phyloP scores from a whole-genome alignment of 805 yeast species.

The Candida chilensis region DNA sequence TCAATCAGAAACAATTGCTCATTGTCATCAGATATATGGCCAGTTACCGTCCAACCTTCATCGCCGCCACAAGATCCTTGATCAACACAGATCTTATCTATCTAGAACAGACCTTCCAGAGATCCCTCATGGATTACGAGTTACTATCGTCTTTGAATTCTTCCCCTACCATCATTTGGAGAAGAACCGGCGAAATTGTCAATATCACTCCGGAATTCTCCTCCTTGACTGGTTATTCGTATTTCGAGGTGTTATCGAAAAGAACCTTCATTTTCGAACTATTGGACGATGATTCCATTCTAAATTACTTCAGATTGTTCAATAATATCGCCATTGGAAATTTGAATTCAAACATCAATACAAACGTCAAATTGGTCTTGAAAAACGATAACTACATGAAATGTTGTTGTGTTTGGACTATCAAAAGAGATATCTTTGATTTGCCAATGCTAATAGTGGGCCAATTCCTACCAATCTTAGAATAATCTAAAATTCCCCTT shows the following conservation, averaged over 20 bases:
- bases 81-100: constrained; percentile 62
- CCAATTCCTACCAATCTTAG: constrained; percentile 62
- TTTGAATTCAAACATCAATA: constrained; percentile 40
- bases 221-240: constrained; percentile 55
- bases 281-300: constrained; percentile 72
- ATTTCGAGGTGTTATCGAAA: constrained; percentile 46
- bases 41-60: constrained; percentile 66
- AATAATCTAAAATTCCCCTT: too few relatives aligned
- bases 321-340: constrained; percentile 67
- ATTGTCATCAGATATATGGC: constrained; percentile 51
- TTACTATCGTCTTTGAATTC: constrained; percentile 43
- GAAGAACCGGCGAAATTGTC: constrained; percentile 80
- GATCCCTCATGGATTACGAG: constrained; percentile 34
- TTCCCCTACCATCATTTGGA: constrained; percentile 78
- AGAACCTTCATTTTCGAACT: constrained; percentile 67
- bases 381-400: constrained; percentile 24
- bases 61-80: constrained; percentile 64
- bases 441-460: constrained; percentile 81
- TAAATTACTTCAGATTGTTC: constrained; percentile 64
- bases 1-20: constrained; percentile 24
- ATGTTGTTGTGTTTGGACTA: constrained; percentile 81
- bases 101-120: constrained; percentile 33
- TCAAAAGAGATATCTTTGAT: constrained; percentile 74
- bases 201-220: constrained; percentile 71
- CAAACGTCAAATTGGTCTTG: constrained; percentile 8